These are phyloP conservation scores for Xerocomellus intermedius DNA, from an alignment of 768 basidiomycete species.

Conservation along the genomic window DNA sequence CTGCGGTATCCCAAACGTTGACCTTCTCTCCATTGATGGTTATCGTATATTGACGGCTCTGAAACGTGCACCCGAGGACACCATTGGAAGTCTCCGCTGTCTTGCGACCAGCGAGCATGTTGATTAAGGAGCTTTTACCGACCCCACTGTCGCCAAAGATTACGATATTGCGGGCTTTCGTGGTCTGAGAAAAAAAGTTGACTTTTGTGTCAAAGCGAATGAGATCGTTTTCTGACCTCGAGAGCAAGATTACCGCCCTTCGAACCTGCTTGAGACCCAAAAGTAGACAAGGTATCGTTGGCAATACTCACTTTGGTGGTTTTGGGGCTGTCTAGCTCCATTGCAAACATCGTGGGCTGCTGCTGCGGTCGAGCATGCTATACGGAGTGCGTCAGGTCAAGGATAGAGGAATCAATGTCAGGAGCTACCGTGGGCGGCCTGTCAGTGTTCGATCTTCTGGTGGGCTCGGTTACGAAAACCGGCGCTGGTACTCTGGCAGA, in stretches of 20 bases:
- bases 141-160: conserved; percentile 44
- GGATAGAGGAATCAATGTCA: neutral
- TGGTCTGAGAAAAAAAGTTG: conserved; percentile 1
- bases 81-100: conserved; percentile 32
- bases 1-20: conserved; percentile 35
- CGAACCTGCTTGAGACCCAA: neutral
- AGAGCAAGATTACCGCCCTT: neutral
- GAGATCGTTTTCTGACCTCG: conserved; percentile 11
- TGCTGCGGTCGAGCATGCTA: conserved; percentile 4
- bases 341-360: conserved; percentile 10
- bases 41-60: conserved; percentile 24
- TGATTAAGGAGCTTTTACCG: conserved; percentile 45
- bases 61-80: conserved; percentile 38
- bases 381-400: neutral
- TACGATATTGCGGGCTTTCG: conserved; percentile 34
- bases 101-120: conserved; percentile 36
- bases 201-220: neutral
- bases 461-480: neutral
- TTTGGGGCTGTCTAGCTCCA: conserved; percentile 1
- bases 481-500: neutral
- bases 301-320: conserved; percentile 8
- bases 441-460: neutral
- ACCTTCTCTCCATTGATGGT: conserved; percentile 13
- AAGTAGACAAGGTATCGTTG: neutral
- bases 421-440: conserved; percentile 4